Conservation (phyloP, 495 filamentous ascomycete species). For the Pseudotulostoma volvatum region DNA sequence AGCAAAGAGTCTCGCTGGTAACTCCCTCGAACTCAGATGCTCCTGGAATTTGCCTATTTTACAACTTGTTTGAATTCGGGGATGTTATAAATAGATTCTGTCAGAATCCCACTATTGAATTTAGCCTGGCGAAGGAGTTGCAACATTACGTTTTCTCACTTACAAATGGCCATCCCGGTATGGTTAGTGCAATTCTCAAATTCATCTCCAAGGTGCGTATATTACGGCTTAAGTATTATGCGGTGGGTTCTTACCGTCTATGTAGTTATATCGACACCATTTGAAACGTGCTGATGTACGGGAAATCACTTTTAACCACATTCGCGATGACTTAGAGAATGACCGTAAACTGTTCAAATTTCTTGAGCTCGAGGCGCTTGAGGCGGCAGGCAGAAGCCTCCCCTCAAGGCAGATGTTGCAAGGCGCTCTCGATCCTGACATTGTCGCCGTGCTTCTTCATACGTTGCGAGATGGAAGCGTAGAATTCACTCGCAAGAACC, state of each 20-base stretch:
- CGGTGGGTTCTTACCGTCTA: neutral
- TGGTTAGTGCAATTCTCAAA: constrained; percentile 1
- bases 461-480: neutral
- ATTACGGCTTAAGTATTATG: neutral
- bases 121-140: constrained; percentile 1
- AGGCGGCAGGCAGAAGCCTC: neutral
- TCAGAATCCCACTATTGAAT: neutral
- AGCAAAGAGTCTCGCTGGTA: constrained; percentile 3
- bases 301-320: neutral
- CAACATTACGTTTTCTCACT: constrained; percentile 5
- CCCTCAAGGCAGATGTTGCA: neutral
- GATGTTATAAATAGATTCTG: constrained; percentile 3
- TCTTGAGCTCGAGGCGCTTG: neutral
- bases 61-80: constrained; percentile 5
- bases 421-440: neutral
- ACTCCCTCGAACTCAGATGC: constrained; percentile 1
- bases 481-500: neutral
- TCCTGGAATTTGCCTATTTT: constrained; percentile 8
- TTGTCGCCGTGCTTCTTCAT: neutral
- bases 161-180: constrained; percentile 9
- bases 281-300: neutral
- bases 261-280: neutral
- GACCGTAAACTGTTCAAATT: neutral
- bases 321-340: neutral
- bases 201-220: neutral